These are phyloP conservation scores for Strobilomyces confusus DNA, from an alignment of 768 basidiomycete species.

Conservation along the genomic window DNA sequence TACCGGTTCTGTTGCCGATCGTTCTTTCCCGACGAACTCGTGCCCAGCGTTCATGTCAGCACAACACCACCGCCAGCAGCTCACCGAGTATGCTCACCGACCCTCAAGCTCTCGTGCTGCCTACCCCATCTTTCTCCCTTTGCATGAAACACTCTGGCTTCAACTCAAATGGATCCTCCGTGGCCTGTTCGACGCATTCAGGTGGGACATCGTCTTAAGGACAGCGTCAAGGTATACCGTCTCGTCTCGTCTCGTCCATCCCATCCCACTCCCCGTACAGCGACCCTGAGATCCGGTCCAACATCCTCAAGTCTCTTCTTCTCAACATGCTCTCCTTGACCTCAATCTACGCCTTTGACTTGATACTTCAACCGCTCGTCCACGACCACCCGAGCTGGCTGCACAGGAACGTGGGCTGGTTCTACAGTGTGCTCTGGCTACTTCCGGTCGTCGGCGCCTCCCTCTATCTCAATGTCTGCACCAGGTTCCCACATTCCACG, in stretches of 20 bases:
- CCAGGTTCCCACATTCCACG: slow-evolving; percentile 3
- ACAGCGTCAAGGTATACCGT: slow-evolving; percentile 54
- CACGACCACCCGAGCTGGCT: slow-evolving; percentile 61
- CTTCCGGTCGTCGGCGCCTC: slow-evolving; percentile 71
- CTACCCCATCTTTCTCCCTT: slow-evolving; percentile 69
- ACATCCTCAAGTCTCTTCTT: slow-evolving; percentile 70
- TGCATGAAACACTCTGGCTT: slow-evolving; percentile 54
- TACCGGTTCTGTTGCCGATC: slow-evolving; percentile 15
- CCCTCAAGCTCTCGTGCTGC: slow-evolving; percentile 41
- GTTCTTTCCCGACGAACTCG: not conserved
- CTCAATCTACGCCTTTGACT: slow-evolving; percentile 74
- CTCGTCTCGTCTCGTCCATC: slow-evolving; percentile 5
- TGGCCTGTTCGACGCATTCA: slow-evolving; percentile 68
- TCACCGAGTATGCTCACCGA: slow-evolving; percentile 5
- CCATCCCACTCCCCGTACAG: slow-evolving; percentile 35
- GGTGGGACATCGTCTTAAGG: slow-evolving; percentile 62
- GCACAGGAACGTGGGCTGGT: slow-evolving; percentile 68
- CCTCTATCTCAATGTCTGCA: slow-evolving; percentile 76
- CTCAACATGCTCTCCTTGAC: slow-evolving; percentile 68
- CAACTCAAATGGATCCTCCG: slow-evolving; percentile 56
- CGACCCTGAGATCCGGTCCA: slow-evolving; percentile 71
- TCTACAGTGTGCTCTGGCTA: slow-evolving; percentile 77
- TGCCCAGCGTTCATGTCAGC: slow-evolving; percentile 22
- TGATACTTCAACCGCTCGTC: slow-evolving; percentile 65
- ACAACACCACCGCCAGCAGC: slow-evolving; percentile 11